Evolutionary conservation across 2,329 filamentous ascomycete genomes (phyloP).

Genomic region (Fusarium udum): DNA sequence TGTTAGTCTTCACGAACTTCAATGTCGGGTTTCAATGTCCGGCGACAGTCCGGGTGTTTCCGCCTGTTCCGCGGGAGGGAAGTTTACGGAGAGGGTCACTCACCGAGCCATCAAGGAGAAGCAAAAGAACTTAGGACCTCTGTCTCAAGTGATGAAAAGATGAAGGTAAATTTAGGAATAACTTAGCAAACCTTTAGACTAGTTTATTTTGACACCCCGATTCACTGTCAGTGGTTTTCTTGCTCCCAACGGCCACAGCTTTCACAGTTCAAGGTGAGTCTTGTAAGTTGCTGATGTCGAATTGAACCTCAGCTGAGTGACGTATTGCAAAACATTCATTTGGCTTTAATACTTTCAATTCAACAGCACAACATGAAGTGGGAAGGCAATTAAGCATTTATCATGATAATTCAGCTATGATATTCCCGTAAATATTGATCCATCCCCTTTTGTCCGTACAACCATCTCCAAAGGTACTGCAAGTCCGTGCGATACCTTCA

Average conservation of each 20-base stretch:
- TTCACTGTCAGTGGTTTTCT: background rate
- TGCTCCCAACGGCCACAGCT: background rate
- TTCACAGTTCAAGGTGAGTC: background rate
- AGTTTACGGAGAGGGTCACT: background rate
- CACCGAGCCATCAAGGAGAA: background rate
- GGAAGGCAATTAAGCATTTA: background rate
- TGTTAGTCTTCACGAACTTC: background rate
- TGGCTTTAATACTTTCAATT: background rate
- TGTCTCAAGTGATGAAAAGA: fast-evolving
- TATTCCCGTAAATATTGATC: background rate
- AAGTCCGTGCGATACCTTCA: conserved; percentile 37
- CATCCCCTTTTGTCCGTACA: background rate
- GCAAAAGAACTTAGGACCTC: no score
- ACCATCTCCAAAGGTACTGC: conserved; percentile 8
- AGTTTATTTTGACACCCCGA: fast-evolving
- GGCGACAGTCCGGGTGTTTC: conserved; percentile 9
- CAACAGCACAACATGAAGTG: background rate
- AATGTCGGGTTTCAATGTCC: conserved; percentile 30
- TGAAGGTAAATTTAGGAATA: fast-evolving
- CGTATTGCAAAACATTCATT: background rate
- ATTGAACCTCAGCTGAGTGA: background rate
- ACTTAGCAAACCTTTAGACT: fast-evolving
- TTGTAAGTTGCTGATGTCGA: background rate
- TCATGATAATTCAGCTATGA: background rate
- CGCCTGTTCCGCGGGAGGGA: background rate